phyloP scores from a whole-genome alignment of 495 filamentous ascomycete genomes.

The Neurospora sp. region DNA sequence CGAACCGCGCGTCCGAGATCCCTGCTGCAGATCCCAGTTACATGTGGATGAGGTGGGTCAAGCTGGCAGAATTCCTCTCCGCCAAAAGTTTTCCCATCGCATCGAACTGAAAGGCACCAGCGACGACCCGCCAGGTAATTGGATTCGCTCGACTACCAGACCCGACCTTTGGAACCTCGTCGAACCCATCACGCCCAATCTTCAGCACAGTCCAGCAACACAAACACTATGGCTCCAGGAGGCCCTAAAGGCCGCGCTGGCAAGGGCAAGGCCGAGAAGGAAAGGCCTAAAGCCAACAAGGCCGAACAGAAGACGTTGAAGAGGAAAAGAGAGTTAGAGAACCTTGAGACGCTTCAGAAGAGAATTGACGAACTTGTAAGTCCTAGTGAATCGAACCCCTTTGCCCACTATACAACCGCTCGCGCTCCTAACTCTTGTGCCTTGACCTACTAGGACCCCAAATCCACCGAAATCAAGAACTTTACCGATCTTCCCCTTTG shows the following conservation, averaged over 20 bases:
- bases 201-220: neutral
- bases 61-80: slow-evolving; percentile 25
- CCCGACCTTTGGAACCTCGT: slow-evolving; percentile 1
- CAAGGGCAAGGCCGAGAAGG: slow-evolving; percentile 4
- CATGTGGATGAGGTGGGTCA: slow-evolving; percentile 10
- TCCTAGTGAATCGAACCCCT: neutral
- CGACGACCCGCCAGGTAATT: neutral
- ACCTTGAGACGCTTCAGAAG: slow-evolving; percentile 45
- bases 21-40: neutral
- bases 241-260: slow-evolving; percentile 9
- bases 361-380: slow-evolving; percentile 31
- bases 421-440: neutral
- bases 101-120: neutral
- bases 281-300: slow-evolving; percentile 20
- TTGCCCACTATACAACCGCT: neutral
- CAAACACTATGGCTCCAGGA: slow-evolving; percentile 12
- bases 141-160: neutral
- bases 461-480: slow-evolving; percentile 36
- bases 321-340: slow-evolving; percentile 41
- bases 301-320: slow-evolving; percentile 29
- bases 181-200: slow-evolving; percentile 8
- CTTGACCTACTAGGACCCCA: slow-evolving; percentile 26
- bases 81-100: slow-evolving; percentile 22
- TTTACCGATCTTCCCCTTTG: slow-evolving; percentile 86
- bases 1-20: neutral